A percentile compares a stretch with the other conserved stretches of the same genome.
Evolutionary conservation across 495 filamentous ascomycete species (phyloP).

Genomic region (Articulospora tetracladia): DNA sequence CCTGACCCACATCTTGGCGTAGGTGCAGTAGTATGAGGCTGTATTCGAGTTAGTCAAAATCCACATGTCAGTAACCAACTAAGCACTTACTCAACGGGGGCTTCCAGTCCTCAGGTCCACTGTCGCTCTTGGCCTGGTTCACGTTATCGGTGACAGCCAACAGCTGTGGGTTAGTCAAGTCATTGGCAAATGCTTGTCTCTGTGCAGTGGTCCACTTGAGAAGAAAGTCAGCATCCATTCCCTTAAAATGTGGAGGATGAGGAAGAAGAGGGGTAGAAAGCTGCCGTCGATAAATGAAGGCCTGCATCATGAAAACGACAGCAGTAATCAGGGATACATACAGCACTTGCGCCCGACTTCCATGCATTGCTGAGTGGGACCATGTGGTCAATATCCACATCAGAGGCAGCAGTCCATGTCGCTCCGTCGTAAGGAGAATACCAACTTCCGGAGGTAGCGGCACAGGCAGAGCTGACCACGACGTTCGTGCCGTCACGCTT

Average conservation of each 20-base stretch:
- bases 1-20: slow-evolving; percentile 65
- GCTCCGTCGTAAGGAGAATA: slow-evolving; percentile 63
- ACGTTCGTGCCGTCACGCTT: slow-evolving; percentile 64
- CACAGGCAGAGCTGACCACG: slow-evolving; percentile 44
- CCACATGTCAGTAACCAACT: background rate
- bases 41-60: too few relatives aligned
- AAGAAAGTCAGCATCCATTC: too few relatives aligned
- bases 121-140: slow-evolving; percentile 66
- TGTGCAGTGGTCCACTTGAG: slow-evolving; percentile 63
- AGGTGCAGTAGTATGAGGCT: slow-evolving; percentile 67
- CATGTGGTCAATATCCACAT: slow-evolving; percentile 74
- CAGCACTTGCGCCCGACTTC: slow-evolving; percentile 38
- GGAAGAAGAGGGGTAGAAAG: too few relatives aligned
- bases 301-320: too few relatives aligned
- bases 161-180: slow-evolving; percentile 64
- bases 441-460: slow-evolving; percentile 58
- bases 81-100: slow-evolving; percentile 51
- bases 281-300: too few relatives aligned
- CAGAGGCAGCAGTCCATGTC: slow-evolving; percentile 59
- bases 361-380: slow-evolving; percentile 73
- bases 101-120: slow-evolving; percentile 70
- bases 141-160: slow-evolving; percentile 72
- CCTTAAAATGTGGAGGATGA: too few relatives aligned
- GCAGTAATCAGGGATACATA: too few relatives aligned
- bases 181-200: slow-evolving; percentile 68